A percentile compares a stretch with the other conserved stretches of the same genome.
Conservation (phyloP, 1,284 basidiomycete species). For the Ustilago shanxiensis region DNA sequence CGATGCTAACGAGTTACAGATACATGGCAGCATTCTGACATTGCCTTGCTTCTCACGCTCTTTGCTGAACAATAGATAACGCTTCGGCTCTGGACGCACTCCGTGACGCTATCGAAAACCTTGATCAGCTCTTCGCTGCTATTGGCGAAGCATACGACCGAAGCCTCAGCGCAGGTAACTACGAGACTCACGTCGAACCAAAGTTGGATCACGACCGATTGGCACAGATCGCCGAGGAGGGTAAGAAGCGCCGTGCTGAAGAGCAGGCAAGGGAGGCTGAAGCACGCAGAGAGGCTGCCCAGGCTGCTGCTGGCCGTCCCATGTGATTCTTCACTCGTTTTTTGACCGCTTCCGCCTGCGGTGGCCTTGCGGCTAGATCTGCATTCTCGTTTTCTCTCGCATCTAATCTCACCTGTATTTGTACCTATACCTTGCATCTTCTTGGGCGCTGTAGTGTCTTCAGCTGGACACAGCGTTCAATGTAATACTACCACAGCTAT, state of each 20-base stretch:
- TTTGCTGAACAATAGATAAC: slow-evolving; percentile 20
- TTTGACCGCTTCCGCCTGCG: too few relatives aligned
- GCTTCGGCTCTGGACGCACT: slow-evolving; percentile 62
- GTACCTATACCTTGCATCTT: slow-evolving; percentile 35
- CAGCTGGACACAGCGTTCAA: slow-evolving; percentile 11
- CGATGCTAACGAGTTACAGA: not conserved
- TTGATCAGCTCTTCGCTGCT: slow-evolving; percentile 61
- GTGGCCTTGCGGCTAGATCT: not conserved
- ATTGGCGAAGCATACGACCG: slow-evolving; percentile 61
- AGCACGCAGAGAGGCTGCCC: slow-evolving; percentile 35
- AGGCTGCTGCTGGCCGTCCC: slow-evolving; percentile 42
- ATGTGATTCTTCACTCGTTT: slow-evolving; percentile 20
- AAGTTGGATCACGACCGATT: slow-evolving; percentile 54
- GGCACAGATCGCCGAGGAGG: slow-evolving; percentile 36
- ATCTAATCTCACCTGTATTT: slow-evolving; percentile 40
- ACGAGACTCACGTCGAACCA: slow-evolving; percentile 53
- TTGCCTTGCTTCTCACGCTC: not conserved
- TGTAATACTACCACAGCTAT: slow-evolving; percentile 28
- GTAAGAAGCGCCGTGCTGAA: slow-evolving; percentile 44
- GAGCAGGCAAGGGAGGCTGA: slow-evolving; percentile 47
- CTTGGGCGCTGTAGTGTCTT: not conserved
- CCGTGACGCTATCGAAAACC: slow-evolving; percentile 60
- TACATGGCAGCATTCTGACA: not conserved
- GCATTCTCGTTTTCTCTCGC: slow-evolving; percentile 5
- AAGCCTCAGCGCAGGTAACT: slow-evolving; percentile 57